Evolutionary conservation across 192 early-diverging fungal species (phyloP), one percentile per base, ranked within the genome.

Genomic region (Borealophlyctis nickersoniae): DNA sequence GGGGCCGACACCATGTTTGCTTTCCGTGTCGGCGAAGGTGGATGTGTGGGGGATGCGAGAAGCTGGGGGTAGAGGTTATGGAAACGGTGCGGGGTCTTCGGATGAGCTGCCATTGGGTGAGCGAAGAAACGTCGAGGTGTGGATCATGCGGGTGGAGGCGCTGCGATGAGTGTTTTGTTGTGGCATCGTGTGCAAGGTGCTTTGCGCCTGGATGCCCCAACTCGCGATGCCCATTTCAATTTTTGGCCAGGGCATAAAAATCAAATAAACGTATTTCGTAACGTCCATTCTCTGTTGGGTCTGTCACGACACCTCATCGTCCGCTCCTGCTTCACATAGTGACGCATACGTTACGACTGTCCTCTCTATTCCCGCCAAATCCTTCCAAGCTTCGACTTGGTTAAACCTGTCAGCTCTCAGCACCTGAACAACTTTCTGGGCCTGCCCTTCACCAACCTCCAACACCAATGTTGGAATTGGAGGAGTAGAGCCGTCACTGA

Each of bases 401-500:
- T 59, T 62, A 36, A 89, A 85, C 4, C 86, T 86, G 29, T 76
- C 69, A 27, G 71, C 69, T 4, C 78, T 57, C 62, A 91, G 71
- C 3, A 69, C 57, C 16, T 71, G 49, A 3, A 62, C 59, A 0
- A 89, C 75, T 0, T 59, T 61, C 7, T 66, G 67, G 0, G 82
- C 83, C 72, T 98, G 95, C 13, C 62, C 39, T 2, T 88, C 88
- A 1, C 93, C 92, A 60, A 95, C 91, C 68, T 95, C 93, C 59
- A 95, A 82, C 2, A 93, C 86, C 16, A 94, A 32, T 1, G 85
- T 76, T 26, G 90, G 90, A 13, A 89, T 24, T n/a, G n/a, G n/a
- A n/a, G n/a, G n/a, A n/a, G n/a, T n/a, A n/a, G n/a, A n/a, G n/a
- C n/a, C n/a, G n/a, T n/a, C n/a, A n/a, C n/a, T n/a, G n/a, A n/a